Evolutionary conservation across 2,329 filamentous ascomycete species (phyloP).

Genomic region (Zalaria sp.): DNA sequence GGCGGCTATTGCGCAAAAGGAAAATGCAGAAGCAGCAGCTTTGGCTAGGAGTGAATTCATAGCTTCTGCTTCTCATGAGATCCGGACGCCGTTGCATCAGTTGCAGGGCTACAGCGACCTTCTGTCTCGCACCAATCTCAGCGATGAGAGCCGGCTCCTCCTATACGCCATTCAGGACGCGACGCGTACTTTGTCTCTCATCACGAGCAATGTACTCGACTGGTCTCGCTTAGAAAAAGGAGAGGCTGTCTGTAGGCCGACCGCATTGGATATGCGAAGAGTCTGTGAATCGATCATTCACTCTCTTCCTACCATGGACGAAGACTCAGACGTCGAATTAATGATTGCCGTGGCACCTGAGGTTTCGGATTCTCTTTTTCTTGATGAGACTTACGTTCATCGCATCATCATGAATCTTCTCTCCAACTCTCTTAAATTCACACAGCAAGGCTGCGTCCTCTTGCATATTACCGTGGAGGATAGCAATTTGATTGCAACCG

Average conservation of each 20-base stretch:
- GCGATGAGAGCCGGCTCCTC: conserved; percentile 17
- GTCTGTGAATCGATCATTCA: conserved; percentile 20
- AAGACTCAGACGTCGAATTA: conserved; percentile 17
- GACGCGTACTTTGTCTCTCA: conserved; percentile 20
- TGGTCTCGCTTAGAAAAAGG: conserved; percentile 22
- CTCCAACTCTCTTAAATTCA: conserved; percentile 21
- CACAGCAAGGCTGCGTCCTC: conserved; percentile 47
- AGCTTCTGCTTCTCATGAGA: conserved; percentile 22
- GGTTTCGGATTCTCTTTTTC: conserved; percentile 17
- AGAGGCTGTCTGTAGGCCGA: conserved; percentile 17
- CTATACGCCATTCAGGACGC: conserved; percentile 20
- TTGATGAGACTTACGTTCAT: conserved; percentile 21
- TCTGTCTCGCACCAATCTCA: conserved; percentile 17
- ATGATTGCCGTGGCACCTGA: conserved; percentile 18
- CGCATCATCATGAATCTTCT: conserved; percentile 23
- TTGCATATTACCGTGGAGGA: conserved; percentile 23
- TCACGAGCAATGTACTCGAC: conserved; percentile 23
- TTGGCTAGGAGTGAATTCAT: conserved; percentile 20
- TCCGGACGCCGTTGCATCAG: conserved; percentile 22
- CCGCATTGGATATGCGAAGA: conserved; percentile 16
- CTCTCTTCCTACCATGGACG: conserved; percentile 19
- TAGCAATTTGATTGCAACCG: conserved; percentile 18
- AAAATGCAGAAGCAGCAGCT: conserved; percentile 19
- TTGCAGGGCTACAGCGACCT: conserved; percentile 22
- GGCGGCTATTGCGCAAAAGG: conserved; percentile 19